A percentile compares a stretch with the other conserved stretches of the same genome.
Conservation (phyloP, 176 grass and related monocot species). For the Tuctoria greenei region DNA sequence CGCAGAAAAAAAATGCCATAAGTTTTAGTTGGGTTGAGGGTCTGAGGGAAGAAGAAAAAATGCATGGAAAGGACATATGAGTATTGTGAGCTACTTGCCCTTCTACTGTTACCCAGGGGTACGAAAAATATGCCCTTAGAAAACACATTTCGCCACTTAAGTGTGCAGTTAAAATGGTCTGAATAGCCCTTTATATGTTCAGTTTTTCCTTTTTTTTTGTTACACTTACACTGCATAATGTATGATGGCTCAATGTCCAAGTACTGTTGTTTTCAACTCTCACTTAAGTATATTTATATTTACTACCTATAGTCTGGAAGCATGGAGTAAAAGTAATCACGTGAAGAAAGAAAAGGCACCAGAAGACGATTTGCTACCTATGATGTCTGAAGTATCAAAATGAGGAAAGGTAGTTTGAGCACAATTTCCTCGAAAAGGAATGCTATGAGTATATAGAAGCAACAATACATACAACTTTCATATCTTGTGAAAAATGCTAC, state of each 20-base stretch:
- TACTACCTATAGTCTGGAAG: background rate
- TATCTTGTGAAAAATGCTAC: background rate
- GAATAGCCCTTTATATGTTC: background rate
- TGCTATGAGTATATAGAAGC: background rate
- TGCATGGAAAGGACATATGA: background rate
- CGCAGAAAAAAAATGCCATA: background rate
- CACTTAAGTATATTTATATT: background rate
- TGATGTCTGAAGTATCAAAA: background rate
- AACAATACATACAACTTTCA: background rate
- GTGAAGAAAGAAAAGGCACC: slow-evolving; percentile 11
- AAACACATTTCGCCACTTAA: background rate
- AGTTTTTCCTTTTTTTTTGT: background rate
- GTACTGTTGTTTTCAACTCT: background rate
- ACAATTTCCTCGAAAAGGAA: background rate
- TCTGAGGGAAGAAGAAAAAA: background rate
- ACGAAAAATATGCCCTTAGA: background rate
- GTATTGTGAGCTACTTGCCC: background rate
- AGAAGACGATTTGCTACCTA: background rate
- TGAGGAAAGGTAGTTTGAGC: background rate
- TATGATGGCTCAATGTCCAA: background rate
- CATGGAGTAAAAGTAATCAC: background rate
- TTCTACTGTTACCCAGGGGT: background rate
- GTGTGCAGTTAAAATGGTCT: background rate
- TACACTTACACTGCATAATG: background rate
- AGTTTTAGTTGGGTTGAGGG: background rate